Evolutionary conservation across 441 rosid species (phyloP).

Genomic region (Croton laevigatus): DNA sequence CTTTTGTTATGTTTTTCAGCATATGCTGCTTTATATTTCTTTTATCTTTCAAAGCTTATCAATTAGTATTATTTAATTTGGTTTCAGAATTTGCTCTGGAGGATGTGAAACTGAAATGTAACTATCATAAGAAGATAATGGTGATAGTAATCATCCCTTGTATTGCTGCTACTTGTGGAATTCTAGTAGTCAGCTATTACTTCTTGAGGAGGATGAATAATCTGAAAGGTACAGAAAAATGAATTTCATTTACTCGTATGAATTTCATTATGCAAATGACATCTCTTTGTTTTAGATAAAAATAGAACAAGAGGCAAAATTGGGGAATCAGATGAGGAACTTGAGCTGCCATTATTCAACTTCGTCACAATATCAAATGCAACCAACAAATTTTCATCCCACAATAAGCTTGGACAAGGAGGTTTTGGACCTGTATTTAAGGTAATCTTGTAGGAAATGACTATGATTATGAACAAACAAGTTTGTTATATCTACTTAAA

Average conservation of each 20-base stretch:
- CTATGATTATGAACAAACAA: not conserved
- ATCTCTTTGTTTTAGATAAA: not conserved
- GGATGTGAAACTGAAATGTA: not conserved
- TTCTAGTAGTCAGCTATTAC: conserved; percentile 14
- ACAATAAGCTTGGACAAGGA: conserved; percentile 11
- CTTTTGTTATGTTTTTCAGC: not conserved
- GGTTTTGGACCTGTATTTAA: conserved; percentile 20
- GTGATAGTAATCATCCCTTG: not conserved
- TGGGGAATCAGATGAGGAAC: not conserved
- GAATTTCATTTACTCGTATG: not conserved
- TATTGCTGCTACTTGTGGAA: conserved; percentile 1
- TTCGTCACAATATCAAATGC: not conserved
- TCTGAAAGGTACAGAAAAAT: conserved; percentile 21
- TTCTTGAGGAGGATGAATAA: conserved; percentile 9
- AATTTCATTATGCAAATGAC: not conserved
- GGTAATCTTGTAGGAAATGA: not conserved
- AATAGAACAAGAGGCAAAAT: conserved; percentile 15
- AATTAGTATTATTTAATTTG: too few species aligned
- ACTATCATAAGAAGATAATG: not conserved
- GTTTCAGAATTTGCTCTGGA: too few species aligned
- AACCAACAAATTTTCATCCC: conserved; percentile 8
- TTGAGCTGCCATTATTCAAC: conserved; percentile 6
- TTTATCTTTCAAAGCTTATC: too few species aligned
- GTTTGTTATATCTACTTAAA: not conserved
- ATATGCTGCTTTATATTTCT: too few species aligned